Conservation (phyloP, 2,329 filamentous ascomycete species). For the Ceratocystis cubensis region DNA sequence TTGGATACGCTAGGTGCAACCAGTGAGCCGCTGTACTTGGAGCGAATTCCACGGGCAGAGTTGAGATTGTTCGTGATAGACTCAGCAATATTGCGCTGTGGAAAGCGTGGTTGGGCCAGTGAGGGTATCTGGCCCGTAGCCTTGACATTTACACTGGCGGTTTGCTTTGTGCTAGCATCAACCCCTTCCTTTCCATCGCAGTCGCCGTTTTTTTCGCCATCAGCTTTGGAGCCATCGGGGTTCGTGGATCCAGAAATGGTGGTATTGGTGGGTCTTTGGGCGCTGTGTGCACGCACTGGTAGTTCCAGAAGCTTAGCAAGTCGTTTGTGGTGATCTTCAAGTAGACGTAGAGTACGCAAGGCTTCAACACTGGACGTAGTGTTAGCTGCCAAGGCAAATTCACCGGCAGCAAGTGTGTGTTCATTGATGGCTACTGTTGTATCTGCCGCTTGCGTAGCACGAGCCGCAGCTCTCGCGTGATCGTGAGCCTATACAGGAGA, state of each 20-base stretch:
- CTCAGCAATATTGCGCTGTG: constrained; percentile 53
- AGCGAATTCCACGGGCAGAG: constrained; percentile 67
- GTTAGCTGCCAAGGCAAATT: constrained; percentile 74
- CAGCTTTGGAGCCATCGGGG: constrained; percentile 23
- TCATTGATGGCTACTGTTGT: constrained; percentile 75
- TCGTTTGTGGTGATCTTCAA: constrained; percentile 77
- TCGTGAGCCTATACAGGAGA: constrained; percentile 56
- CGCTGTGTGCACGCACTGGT: constrained; percentile 50
- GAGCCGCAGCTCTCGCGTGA: constrained; percentile 72
- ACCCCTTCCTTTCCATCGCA: constrained; percentile 30
- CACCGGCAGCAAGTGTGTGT: constrained; percentile 74
- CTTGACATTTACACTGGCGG: not conserved
- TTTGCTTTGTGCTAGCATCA: not conserved
- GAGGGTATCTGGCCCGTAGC: constrained; percentile 38
- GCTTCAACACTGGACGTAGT: constrained; percentile 59
- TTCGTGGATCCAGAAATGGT: constrained; percentile 23
- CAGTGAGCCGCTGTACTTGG: constrained; percentile 52
- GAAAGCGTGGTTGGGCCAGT: constrained; percentile 19
- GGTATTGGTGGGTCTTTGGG: constrained; percentile 31
- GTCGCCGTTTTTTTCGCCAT: constrained; percentile 24
- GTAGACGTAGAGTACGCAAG: constrained; percentile 66
- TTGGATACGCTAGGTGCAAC: constrained; percentile 60
- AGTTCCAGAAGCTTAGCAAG: constrained; percentile 71
- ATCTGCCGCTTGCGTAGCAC: constrained; percentile 60
- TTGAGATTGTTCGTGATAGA: constrained; percentile 84